Evolutionary conservation across 768 basidiomycete species (phyloP).

Genomic region (Boletus tomentosulus): DNA sequence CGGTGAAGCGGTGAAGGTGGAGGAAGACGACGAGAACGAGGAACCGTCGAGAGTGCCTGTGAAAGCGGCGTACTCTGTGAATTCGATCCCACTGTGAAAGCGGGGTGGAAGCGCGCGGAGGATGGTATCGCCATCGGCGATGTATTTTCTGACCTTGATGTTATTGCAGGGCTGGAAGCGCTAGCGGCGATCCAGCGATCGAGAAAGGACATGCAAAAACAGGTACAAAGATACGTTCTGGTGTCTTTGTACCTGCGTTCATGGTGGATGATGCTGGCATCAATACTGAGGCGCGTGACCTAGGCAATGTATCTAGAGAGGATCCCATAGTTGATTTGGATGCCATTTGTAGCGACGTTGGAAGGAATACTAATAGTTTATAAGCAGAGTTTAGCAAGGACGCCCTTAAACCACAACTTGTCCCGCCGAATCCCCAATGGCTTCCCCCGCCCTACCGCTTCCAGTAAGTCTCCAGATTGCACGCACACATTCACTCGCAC

Average conservation of each 20-base stretch:
- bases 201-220: constrained; percentile 50
- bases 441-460: too few species aligned
- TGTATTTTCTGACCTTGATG: neutral
- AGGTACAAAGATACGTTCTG: constrained; percentile 63
- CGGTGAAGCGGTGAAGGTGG: constrained; percentile 9
- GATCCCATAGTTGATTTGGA: constrained; percentile 21
- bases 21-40: constrained; percentile 7
- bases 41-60: constrained; percentile 14
- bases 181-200: constrained; percentile 49
- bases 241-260: constrained; percentile 42
- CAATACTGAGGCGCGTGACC: constrained; percentile 4
- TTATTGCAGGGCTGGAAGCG: constrained; percentile 44
- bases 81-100: too few species aligned
- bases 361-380: neutral
- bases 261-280: constrained; percentile 9
- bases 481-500: too few species aligned
- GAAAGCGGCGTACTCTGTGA: too few species aligned
- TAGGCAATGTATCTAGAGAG: constrained; percentile 3
- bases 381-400: too few species aligned
- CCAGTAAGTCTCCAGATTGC: too few species aligned
- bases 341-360: constrained; percentile 15
- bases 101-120: constrained; percentile 40
- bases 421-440: too few species aligned
- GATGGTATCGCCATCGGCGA: constrained; percentile 11
- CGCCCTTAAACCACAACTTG: too few species aligned